Base-by-base conservation (phyloP, 2,329 filamentous ascomycete genomes). In the Aspergillus cejpii region DNA sequence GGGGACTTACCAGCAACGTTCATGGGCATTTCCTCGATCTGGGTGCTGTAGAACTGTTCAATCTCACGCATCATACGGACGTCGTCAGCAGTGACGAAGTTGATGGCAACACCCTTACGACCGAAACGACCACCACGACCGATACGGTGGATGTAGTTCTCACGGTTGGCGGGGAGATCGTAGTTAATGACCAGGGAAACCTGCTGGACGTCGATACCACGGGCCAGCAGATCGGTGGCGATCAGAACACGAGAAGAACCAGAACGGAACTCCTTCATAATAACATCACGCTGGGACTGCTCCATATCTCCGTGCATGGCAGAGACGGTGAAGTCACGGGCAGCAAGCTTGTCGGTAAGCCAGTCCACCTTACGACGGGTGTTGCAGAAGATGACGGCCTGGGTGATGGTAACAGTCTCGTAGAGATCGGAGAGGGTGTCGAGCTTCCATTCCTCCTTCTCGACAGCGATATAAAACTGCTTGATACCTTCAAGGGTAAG, bases 21-120 rank as follows among this genome's bases (percentile, higher is more conserved):
- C 92, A 98, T 97, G 67, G 92, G 92, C 92, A 98, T 98, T 82
- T 98, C 92, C 77, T 98, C 92, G 61, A 98, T 97, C 79, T 98
- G 92, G 72, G 92, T 98, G 82, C 88, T 95, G 85, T 98, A 98
- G 82, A 97, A 98, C 78, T 96, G 88, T 75, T 98, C 92, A 63
- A 98, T 98, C 75, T 98, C 92, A 72, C 92, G 84, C 87, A 98
- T 94, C 87, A 98, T 97, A 73, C 91, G 89, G 66, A 98, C 92
- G 74, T 98, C 92, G 59, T 98, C 92, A 64, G 89, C 88, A 52
- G 91, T 97, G 71, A 98, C 92, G 72, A 98, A 98, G 87, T 98
- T 98, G 82, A 98, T 98, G 66, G 92, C 92, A 72, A 98, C 92
- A 85, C 92, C 92, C 85, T 98, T 98, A 74, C 92, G 89, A 74